Conservation (phyloP, 495 filamentous ascomycete species). For the Penicillium silybi region DNA sequence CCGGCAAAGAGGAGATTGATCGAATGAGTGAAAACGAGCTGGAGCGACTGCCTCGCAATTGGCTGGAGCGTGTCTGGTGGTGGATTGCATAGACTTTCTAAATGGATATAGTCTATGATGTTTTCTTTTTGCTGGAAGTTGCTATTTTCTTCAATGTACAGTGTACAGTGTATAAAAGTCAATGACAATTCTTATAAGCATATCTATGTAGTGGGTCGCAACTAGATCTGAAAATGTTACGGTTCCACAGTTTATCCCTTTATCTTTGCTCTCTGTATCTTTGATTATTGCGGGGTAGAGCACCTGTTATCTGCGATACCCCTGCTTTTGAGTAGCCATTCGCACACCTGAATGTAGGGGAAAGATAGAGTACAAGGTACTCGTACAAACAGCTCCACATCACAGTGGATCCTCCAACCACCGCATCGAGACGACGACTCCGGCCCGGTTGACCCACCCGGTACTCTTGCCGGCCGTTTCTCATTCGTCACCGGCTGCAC, state of each 20-base stretch:
- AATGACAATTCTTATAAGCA: no score
- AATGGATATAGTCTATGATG: neutral
- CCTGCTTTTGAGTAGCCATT: no score
- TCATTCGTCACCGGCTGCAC: constrained; percentile 10
- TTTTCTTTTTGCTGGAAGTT: neutral
- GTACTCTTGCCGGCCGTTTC: constrained; percentile 15
- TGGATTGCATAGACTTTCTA: constrained; percentile 22
- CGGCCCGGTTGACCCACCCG: constrained; percentile 26
- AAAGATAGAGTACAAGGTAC: neutral
- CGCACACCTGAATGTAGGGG: neutral
- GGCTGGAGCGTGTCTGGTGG: constrained; percentile 32
- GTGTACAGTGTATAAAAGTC: neutral
- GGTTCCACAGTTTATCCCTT: neutral
- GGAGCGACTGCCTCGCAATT: constrained; percentile 25
- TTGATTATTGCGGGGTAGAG: neutral
- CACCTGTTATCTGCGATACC: no score
- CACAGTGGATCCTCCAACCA: constrained; percentile 5
- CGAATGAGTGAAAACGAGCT: constrained; percentile 25
- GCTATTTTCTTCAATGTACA: neutral
- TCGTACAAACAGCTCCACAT: neutral
- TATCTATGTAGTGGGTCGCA: neutral
- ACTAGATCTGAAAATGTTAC: neutral
- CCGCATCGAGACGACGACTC: neutral
- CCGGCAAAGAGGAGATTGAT: constrained; percentile 32
- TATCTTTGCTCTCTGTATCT: neutral